phyloP scores from a whole-genome alignment of 2,329 filamentous ascomycete species.

The Diplodia mutila region DNA sequence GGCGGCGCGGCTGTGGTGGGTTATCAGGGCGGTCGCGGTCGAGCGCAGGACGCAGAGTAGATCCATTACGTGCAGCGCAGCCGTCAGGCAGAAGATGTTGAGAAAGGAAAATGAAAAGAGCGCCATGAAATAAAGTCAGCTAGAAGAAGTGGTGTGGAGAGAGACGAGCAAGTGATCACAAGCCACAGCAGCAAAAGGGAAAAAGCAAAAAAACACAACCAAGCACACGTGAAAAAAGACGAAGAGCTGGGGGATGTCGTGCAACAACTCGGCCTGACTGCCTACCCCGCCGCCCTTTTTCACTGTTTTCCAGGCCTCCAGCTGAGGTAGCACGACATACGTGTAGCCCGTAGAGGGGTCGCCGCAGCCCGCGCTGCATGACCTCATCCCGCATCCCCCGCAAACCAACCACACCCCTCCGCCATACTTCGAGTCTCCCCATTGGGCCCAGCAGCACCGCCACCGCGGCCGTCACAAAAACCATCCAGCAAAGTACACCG shows the following conservation, averaged over 20 bases:
- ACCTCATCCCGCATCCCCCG: constrained; percentile 3
- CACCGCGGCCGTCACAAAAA: neutral
- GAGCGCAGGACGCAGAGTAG: neutral
- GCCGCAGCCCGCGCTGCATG: neutral
- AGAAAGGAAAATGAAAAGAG: constrained; percentile 1
- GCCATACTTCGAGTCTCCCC: neutral
- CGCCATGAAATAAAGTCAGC: neutral
- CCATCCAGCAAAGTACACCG: neutral
- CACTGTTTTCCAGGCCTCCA: neutral
- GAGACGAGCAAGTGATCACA: neutral
- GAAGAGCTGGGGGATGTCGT: neutral
- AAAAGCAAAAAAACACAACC: neutral
- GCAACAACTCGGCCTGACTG: neutral
- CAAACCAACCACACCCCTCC: neutral
- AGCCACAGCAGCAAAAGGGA: neutral
- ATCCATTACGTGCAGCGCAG: neutral
- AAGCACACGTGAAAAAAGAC: neutral
- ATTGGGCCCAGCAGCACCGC: neutral
- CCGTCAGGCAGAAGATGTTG: neutral
- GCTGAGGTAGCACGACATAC: neutral
- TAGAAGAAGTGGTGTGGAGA: neutral
- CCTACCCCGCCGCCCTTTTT: neutral
- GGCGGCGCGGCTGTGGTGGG: constrained; percentile 10
- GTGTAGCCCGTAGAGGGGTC: neutral
- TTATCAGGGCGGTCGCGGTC: neutral